Base-by-base conservation (phyloP, 2,329 filamentous ascomycete species). In the Venturia asperata region DNA sequence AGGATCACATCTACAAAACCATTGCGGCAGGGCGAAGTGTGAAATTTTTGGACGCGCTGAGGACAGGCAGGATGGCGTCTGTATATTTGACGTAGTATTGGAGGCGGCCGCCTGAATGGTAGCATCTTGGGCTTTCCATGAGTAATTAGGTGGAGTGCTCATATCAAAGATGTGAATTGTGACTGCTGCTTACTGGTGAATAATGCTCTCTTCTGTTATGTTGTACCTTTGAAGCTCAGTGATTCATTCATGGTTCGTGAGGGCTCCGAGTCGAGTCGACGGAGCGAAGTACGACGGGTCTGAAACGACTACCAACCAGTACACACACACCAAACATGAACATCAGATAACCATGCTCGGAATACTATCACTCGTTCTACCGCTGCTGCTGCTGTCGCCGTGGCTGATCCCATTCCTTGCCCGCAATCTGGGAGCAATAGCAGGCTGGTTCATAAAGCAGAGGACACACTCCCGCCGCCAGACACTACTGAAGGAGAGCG, bases 381-480 rank as follows among this genome's bases (percentile, higher is more conserved):
- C 34, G 30, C 34, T 49, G n/a, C n/a, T 63, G n/a, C 63, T 64
- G 30, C 49, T 41, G 39, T 37, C 63, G 27, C 45, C 63, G 9
- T 64, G 49, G 47, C 47, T 64, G 34, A n/a, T 58, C n/a, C 56
- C 64, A 17, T 62, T 63, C 42, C 17, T 63, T 6, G 17, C 62
- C 42, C 61, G 62, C 11, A 41, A 68, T 37, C 66, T 72, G 30
- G 73, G 74, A 10, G 64, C 67, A 10, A 66, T 68, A 30, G 43
- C 65, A 34, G 69, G 69, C 17, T 67, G 64, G 58, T 66, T 66
- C 27, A 69, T 75, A 56, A 65, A 66, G 27, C 71, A 71, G 67
- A 71, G 69, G 37, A 74, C 72, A 3, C 68, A 70, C 58, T 69
- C 73, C 45, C 68, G 73, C 13, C 68, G 73, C n/a, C 69, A 74